phyloP scores from a whole-genome alignment of 768 basidiomycete genomes.

The Lentinula sp. region DNA sequence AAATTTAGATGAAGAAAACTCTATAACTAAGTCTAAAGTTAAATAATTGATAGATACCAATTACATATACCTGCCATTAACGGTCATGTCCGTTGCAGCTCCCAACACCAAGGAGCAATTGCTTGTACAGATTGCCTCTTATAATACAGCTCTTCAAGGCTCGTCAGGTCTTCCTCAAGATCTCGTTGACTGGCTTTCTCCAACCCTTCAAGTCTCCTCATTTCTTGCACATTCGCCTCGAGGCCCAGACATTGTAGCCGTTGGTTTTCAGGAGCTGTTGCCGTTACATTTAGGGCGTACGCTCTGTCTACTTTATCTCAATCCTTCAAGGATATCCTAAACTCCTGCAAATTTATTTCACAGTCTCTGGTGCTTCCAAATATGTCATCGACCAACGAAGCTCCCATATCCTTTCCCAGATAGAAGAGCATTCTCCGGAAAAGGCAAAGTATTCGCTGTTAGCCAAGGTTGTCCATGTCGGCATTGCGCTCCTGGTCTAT shows the following conservation, averaged over 20 bases:
- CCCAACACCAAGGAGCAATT: constrained; percentile 24
- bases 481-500: constrained; percentile 85
- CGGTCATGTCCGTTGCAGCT: constrained; percentile 3
- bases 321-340: constrained; percentile 5
- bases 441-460: constrained; percentile 75
- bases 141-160: constrained; percentile 89
- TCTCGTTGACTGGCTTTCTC: constrained; percentile 87
- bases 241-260: constrained; percentile 82
- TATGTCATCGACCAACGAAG: constrained; percentile 64
- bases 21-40: not conserved
- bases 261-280: constrained; percentile 91
- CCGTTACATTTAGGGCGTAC: constrained; percentile 83
- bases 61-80: constrained; percentile 6
- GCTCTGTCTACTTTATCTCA: constrained; percentile 23
- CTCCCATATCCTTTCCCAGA: constrained; percentile 66
- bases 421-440: constrained; percentile 65
- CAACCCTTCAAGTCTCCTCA: constrained; percentile 70
- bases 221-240: constrained; percentile 58
- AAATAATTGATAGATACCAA: not conserved
- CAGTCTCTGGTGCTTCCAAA: constrained; percentile 76
- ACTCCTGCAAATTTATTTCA: not conserved
- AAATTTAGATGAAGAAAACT: not conserved
- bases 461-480: constrained; percentile 77
- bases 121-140: constrained; percentile 79
- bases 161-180: constrained; percentile 52